These are phyloP conservation scores for Apiotrichum gamsii DNA, from an alignment of 1,284 basidiomycete species.

Conservation along the genomic window DNA sequence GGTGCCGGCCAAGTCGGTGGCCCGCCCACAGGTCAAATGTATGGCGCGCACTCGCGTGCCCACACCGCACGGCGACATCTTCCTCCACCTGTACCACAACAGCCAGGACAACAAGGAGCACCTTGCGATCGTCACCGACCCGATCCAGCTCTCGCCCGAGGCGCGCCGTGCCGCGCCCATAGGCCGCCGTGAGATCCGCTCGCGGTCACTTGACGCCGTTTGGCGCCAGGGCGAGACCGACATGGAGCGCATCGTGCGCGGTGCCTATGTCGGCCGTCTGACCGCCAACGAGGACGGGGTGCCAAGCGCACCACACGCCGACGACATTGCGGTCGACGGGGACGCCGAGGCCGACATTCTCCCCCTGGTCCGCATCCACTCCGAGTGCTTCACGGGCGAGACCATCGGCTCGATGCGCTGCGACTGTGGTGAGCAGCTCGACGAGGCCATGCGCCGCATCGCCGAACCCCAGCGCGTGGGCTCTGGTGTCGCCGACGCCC, in stretches of 20 bases:
- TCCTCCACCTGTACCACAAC: slow-evolving; percentile 78
- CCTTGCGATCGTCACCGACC: slow-evolving; percentile 91
- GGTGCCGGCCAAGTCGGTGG: slow-evolving; percentile 4
- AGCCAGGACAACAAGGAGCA: slow-evolving; percentile 92
- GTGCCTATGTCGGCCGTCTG: slow-evolving; percentile 86
- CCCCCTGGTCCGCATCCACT: slow-evolving; percentile 91
- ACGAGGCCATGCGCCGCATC: slow-evolving; percentile 91
- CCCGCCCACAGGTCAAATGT: slow-evolving; percentile 52
- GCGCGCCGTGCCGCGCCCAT: slow-evolving; percentile 43
- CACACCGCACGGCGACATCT: slow-evolving; percentile 88
- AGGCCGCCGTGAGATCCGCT: slow-evolving; percentile 59
- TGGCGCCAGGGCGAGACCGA: slow-evolving; percentile 86
- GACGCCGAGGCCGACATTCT: slow-evolving; percentile 42
- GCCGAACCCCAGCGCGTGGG: slow-evolving; percentile 56
- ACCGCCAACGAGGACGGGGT: slow-evolving; percentile 29
- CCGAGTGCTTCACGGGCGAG: slow-evolving; percentile 98
- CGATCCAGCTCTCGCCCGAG: slow-evolving; percentile 59
- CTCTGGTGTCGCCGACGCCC: slow-evolving; percentile 4
- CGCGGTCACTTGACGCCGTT: slow-evolving; percentile 70
- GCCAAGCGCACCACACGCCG: slow-evolving; percentile 22
- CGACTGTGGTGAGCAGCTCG: slow-evolving; percentile 97
- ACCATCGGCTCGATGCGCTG: slow-evolving; percentile 98
- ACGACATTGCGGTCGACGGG: slow-evolving; percentile 6
- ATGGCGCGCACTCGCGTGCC: slow-evolving; percentile 96
- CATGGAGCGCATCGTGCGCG: slow-evolving; percentile 86